phyloP scores from a whole-genome alignment of 75 land plant species.

The Sequoiadendron giganteum region DNA sequence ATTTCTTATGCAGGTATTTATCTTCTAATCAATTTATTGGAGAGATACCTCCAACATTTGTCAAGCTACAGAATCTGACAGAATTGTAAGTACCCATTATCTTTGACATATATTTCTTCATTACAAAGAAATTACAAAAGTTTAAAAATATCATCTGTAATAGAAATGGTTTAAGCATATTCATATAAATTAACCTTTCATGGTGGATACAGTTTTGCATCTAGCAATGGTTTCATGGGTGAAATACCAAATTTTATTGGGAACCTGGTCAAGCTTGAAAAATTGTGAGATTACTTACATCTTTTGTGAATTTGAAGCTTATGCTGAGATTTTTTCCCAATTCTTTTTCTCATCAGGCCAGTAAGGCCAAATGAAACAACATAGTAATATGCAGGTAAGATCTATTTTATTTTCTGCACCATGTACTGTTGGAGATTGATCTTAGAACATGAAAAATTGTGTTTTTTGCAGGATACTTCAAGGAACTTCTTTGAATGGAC shows the following conservation, averaged over 20 bases:
- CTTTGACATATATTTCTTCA: conserved; percentile 10
- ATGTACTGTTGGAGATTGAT: background rate
- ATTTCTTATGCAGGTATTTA: conserved; percentile 12
- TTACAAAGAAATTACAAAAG: background rate
- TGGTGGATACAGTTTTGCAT: conserved; percentile 20
- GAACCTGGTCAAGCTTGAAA: conserved; percentile 24
- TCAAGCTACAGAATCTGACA: conserved; percentile 8
- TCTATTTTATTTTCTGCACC: background rate
- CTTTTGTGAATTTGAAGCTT: background rate
- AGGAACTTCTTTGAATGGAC: conserved; percentile 37
- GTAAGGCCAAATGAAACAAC: background rate
- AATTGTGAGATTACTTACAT: conserved; percentile 17
- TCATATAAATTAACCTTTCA: background rate
- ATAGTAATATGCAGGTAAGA: background rate
- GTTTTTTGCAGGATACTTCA: conserved; percentile 25
- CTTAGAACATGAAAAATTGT: background rate
- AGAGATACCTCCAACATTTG: conserved; percentile 7
- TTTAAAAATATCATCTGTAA: background rate
- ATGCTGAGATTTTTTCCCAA: background rate
- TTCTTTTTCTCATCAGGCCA: background rate
- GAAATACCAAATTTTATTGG: conserved; percentile 26
- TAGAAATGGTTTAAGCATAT: background rate
- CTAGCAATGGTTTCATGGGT: conserved; percentile 29
- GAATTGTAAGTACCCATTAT: conserved; percentile 16
- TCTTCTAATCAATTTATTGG: conserved; percentile 19